These are phyloP conservation scores for Actinomucor elegans DNA, from an alignment of 371 early-diverging fungal species.

Conservation along the genomic window DNA sequence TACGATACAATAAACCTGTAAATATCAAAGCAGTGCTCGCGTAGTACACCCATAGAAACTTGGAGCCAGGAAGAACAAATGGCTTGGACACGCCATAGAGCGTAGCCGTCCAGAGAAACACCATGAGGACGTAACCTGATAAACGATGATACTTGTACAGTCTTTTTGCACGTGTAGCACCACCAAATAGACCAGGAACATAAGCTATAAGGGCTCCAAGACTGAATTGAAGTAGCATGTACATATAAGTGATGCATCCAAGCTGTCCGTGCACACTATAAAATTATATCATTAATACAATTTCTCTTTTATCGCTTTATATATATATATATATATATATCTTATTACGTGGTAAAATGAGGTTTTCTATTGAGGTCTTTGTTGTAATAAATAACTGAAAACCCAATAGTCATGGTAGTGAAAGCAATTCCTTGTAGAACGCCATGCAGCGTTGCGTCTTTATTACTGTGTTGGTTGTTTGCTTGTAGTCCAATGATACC, in stretches of 20 bases:
- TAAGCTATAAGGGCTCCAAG: slow-evolving; percentile 25
- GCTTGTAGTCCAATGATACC: too few species aligned
- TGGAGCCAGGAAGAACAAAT: background rate
- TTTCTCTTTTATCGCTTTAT: background rate
- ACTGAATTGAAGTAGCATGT: background rate
- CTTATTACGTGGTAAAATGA: slow-evolving; percentile 32
- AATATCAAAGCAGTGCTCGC: too few species aligned
- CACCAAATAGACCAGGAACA: slow-evolving; percentile 24
- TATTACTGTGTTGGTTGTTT: background rate
- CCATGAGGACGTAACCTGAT: slow-evolving; percentile 33
- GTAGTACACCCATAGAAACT: too few species aligned
- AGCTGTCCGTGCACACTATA: background rate
- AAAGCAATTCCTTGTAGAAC: slow-evolving; percentile 18
- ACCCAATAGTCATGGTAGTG: slow-evolving; percentile 21
- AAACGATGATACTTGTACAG: slow-evolving; percentile 41
- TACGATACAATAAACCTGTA: too few species aligned
- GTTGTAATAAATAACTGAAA: slow-evolving; percentile 28
- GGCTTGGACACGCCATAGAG: background rate
- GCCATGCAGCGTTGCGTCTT: slow-evolving; percentile 14
- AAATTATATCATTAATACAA: background rate
- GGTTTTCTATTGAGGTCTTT: slow-evolving; percentile 20
- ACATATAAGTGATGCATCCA: background rate
- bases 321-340: too few species aligned
- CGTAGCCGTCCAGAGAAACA: slow-evolving; percentile 29
- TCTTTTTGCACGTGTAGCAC: slow-evolving; percentile 17